Base-by-base conservation (phyloP, 1,284 basidiomycete genomes). In the Omphalotus olearius region DNA sequence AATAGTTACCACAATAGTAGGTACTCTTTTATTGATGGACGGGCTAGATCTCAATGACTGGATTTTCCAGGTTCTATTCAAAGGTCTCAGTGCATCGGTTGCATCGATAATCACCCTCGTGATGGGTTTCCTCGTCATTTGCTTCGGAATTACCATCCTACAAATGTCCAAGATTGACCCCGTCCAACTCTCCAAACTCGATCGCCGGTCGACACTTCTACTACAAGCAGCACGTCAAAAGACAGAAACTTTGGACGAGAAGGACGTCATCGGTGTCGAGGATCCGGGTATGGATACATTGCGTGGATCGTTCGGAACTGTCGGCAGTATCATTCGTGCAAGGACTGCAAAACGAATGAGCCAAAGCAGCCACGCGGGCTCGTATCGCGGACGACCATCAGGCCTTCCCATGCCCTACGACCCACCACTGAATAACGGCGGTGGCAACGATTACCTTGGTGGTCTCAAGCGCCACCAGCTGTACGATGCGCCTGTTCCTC, bases 101-200 rank as follows among this genome's bases (percentile, higher is more conserved):
- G 65, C 73, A 3, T 80, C 90, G 58, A 93, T 98, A 51, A 77
- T 98, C 55, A 98, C 95, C 3, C 82, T 98, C 59, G 91, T 98
- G 26, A 78, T 91, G 70, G 95, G 87, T 16, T 98, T 98, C 76
- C 70, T 93, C 58, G 83, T 88, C 57, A 94, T 93, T 56, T 94
- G 83, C 61, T 71, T 91, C 14, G 94, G 95, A 18, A 98, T 98
- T 66, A 91, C 89, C 16, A 84, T 99, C 56, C 83, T 99, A 7
- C 96, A 99, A 69, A 87, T 99, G 79, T 96, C 93, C 68, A 98
- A 98, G 69, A 79, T 93, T 58, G 91, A 94, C 63, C 91, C 91
- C 3, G 74, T 71, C 25, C 71, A 84, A 51, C 78, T 97, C 60
- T 76, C 74, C 52, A 77, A 77, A 30, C 85, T 97, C 61, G 94